Percentiles rank a stretch among this genome's conserved stretches.
Evolutionary conservation across 2,329 filamentous ascomycete genomes (phyloP).

Genomic region (Penicillium sp.): DNA sequence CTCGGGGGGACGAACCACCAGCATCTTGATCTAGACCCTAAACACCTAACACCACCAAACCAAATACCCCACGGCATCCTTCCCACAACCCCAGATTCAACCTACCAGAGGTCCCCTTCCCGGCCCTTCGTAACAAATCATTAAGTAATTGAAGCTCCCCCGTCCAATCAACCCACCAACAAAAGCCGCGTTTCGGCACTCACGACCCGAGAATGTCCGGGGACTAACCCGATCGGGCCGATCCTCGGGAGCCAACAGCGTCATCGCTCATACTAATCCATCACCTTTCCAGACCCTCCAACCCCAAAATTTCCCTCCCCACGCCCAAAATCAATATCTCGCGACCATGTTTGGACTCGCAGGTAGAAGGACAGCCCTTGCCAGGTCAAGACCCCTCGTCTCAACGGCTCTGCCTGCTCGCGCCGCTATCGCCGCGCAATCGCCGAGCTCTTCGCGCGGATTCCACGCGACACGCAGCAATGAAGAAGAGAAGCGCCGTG

Average conservation of each 20-base stretch:
- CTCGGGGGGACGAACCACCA: not conserved
- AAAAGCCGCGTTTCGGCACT: constrained; percentile 56
- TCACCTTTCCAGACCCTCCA: not conserved
- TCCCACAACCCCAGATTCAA: no score
- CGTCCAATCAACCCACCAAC: constrained; percentile 46
- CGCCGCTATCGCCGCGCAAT: constrained; percentile 14
- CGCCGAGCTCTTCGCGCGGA: constrained; percentile 16
- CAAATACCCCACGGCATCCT: no score
- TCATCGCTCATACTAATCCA: constrained; percentile 20
- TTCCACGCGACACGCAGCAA: constrained; percentile 33
- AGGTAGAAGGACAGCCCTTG: constrained; percentile 24
- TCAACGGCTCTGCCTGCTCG: constrained; percentile 14
- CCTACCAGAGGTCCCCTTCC: no score
- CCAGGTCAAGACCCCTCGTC: constrained; percentile 25
- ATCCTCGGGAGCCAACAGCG: constrained; percentile 19
- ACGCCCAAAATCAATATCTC: not conserved
- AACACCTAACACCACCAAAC: no score
- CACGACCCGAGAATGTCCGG: constrained; percentile 33
- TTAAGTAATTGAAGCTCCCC: constrained; percentile 27
- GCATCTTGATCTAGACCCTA: not conserved
- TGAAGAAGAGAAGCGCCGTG: constrained; percentile 21
- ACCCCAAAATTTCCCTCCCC: not conserved
- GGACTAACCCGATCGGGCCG: constrained; percentile 25
- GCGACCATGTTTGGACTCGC: constrained; percentile 20
- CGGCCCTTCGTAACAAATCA: not conserved